These are phyloP conservation scores for Botryotinia globosa DNA, from an alignment of 2,329 filamentous ascomycete genomes.

Conservation along the genomic window DNA sequence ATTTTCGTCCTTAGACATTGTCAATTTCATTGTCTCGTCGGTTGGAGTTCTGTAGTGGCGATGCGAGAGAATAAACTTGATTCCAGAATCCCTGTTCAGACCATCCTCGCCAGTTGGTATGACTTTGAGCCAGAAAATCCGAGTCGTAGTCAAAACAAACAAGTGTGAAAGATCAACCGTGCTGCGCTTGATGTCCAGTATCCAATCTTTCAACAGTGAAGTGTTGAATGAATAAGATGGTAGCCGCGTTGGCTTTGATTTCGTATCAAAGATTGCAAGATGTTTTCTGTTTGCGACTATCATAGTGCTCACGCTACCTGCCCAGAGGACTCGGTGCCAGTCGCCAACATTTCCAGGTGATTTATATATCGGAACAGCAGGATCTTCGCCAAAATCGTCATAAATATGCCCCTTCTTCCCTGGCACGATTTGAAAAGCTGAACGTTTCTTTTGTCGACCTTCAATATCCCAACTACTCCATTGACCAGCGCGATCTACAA, in stretches of 20 bases:
- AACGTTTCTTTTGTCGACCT: conserved; percentile 23
- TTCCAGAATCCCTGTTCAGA: conserved; percentile 16
- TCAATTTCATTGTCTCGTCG: conserved; percentile 43
- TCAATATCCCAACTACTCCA: conserved; percentile 65
- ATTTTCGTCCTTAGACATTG: conserved; percentile 34
- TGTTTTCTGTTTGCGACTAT: conserved; percentile 44
- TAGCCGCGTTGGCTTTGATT: conserved; percentile 27
- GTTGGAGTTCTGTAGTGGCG: conserved; percentile 45
- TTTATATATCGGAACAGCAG: conserved; percentile 5
- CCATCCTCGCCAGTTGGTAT: conserved; percentile 26
- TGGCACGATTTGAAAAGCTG: conserved; percentile 22
- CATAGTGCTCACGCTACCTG: conserved; percentile 46
- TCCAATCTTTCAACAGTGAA: conserved; percentile 42
- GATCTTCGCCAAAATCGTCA: conserved; percentile 26
- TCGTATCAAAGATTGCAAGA: conserved; percentile 36
- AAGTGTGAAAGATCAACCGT: conserved; percentile 48
- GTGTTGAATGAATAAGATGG: conserved; percentile 27
- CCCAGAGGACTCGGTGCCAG: conserved; percentile 51
- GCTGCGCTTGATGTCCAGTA: conserved; percentile 56
- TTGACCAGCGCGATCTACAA: conserved; percentile 62
- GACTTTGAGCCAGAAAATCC: conserved; percentile 37
- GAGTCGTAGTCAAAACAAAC: conserved; percentile 52
- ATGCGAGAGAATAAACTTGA: conserved; percentile 43
- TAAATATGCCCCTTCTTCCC: conserved; percentile 32
- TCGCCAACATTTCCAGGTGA: conserved; percentile 37